A percentile compares a stretch with the other conserved stretches of the same genome.
These are phyloP conservation scores for Mrakia hoshinonis DNA, from an alignment of 768 basidiomycete genomes.

Conservation along the genomic window DNA sequence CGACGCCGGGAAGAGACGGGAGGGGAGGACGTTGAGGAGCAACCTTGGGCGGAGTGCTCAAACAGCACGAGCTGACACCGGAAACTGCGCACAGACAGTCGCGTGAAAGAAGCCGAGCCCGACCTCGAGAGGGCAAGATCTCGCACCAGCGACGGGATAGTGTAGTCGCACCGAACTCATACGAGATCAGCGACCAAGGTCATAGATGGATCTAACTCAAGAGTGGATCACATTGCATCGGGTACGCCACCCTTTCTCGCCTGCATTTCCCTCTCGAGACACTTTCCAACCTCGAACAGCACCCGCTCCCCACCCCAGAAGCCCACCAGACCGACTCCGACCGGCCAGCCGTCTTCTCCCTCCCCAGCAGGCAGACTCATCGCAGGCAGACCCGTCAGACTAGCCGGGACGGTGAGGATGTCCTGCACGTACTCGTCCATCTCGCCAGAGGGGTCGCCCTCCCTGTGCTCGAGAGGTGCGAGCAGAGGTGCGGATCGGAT, in stretches of 20 bases:
- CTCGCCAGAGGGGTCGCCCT: not conserved
- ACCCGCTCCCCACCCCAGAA: constrained; percentile 62
- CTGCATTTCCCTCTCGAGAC: constrained; percentile 15
- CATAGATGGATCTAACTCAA: no score
- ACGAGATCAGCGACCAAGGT: no score
- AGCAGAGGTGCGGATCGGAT: constrained; percentile 73
- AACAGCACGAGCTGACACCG: no score
- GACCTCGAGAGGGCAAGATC: no score
- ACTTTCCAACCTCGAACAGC: constrained; percentile 32
- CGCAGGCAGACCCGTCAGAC: constrained; percentile 77
- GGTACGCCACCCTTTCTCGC: not conserved
- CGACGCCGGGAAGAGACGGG: no score
- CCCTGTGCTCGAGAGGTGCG: not conserved
- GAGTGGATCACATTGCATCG: no score
- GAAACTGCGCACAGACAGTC: no score
- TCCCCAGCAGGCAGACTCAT: constrained; percentile 57
- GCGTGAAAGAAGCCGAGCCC: no score
- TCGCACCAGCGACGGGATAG: no score
- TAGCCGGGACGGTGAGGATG: constrained; percentile 82
- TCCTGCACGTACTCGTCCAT: constrained; percentile 73
- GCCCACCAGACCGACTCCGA: constrained; percentile 73
- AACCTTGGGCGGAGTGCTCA: no score
- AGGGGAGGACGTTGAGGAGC: no score
- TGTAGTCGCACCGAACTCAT: no score
- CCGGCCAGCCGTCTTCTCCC: constrained; percentile 61